Evolutionary conservation across 257 asterid genomes (phyloP), one percentile per base, ranked within the genome.

Genomic region (Capsicum chinense): DNA sequence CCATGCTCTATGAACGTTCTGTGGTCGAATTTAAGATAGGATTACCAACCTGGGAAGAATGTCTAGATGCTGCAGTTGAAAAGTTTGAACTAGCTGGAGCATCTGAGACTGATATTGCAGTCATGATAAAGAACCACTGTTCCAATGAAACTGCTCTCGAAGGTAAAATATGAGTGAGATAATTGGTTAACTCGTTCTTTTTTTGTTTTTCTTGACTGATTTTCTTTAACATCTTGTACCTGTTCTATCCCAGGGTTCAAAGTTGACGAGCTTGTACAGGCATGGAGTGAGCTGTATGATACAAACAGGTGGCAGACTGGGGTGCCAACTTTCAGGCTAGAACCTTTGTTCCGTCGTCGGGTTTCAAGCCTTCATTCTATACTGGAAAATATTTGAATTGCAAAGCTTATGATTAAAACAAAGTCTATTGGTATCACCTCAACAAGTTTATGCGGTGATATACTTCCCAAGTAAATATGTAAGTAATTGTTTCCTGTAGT

Each of bases 271-370:
- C 91, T 96, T 85, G 95, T 96, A 81, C 98, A 95, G 91, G 99
- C 99, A n/a, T 94, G 98, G 98, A 96, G 92, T 84, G 99, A 96
- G 88, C 92, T 95, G 97, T 93, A 93, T 83, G 98, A 95, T 87
- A 93, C 92, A 60, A 93, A 95, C 83, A 92, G 91, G 88, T 96
- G 99, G 98, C 95, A 91, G 83, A 87, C 90, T 47, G 93, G 94
- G 26, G 90, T 88, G 81, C 88, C 97, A 42, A 87, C 95, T 83
- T 93, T 90, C 86, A 92, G 95, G 15, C 89, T 96, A 82, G 97
- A 92, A 86, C 94, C 98, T 7, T 84, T 96, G 85, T 92, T 96
- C 90, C 92, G 97, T 83, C 92, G 98, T 73, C 92, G 95, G 82
- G 87, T 92, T 58, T 92, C 98, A 2, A 91, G 89, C 71, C 94